Base-by-base conservation (phyloP, 257 asterid genomes). In the Forsythia suspensa region DNA sequence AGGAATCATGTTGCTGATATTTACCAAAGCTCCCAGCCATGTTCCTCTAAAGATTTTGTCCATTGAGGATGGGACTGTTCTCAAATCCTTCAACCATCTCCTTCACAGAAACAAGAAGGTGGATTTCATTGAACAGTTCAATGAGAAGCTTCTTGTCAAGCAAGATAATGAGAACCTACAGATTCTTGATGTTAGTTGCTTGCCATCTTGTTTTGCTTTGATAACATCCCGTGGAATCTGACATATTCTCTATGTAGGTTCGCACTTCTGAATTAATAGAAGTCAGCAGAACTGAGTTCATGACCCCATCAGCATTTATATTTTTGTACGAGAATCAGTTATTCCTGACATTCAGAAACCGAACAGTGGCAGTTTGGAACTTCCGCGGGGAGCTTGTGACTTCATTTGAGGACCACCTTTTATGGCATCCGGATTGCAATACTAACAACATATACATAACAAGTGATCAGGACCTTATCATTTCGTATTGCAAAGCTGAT, bases 381-480 rank as follows among this genome's bases (percentile, higher is more conserved):
- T 96, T 96, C 88, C 86, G 99, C 16, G 99, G 99, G 77, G 98
- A 96, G 90, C 95, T 96, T 18, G 99, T 96, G 74, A 94, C 99
- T 29, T 94, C 98, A 2, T 96, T 96, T 73, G 98, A 96, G 88
- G 99, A 94, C 78, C 99, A 96, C 84, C 97, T 96, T 68, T 85
- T 96, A 70, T 94, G 98, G 97, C 99, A 96, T 86, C 97, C 99
- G 37, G 98, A 96, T 86, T 96, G 99, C 90, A 94, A 96, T 79
- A 96, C 99, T 15, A 96, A 94, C 88, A 96, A 96, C 88, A 96
- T 96, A 67, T 96, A 96, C 87, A 96, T 96, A 80, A 96, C 99
- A 41, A 92, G 99, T 74, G 99, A 96, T 82, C 99, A 96, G 84
- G 99, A 96, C 82, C 93, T 96, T 78, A 96, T 96, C 78, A 96